Base-by-base conservation (phyloP, 192 early-diverging fungal genomes). In the Thamnidium elegans region DNA sequence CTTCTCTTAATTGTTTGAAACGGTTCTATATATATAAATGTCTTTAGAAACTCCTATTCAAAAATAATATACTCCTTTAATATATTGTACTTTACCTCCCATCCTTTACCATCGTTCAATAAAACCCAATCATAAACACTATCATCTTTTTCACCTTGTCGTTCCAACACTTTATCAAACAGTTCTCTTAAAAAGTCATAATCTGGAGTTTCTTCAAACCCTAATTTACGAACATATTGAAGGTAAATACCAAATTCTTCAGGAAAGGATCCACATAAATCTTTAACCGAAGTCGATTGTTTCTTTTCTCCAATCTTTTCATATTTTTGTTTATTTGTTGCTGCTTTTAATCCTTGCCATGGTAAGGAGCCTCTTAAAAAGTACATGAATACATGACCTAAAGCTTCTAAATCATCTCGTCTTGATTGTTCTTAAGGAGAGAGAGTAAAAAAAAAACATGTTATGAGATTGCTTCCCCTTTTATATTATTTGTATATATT, bases 51-150 rank as follows among this genome's bases (percentile, higher is more conserved):
- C 26, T 26, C 26, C 26, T 26, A 26, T 26, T 26, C 26, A 30
- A 11, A 21, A 32, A 17, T 31, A 20, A 19, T 11, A 46, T 60
- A 44, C 36, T 39, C 36, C 36, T 39, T 9, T 39, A 9, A 39
- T n/a, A 9, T 39, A 39, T 3, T 39, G 4, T 2, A 1, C 1
- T 47, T 47, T 62, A 73, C 70, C 36, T 83, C 75, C 72, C 75
- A 80, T 26, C 79, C 75, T 62, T 81, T 80, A 42, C 77, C 75
- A 52, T 73, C 70, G 63, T 83, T 83, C 6, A 83, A 60, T 23
- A 80, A 63, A 70, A 93, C 92, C 96, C 96, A 98, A 79, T 98
- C 96, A 66, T 92, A 98, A 44, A 95, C 79, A 13, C 89, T 88
- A 72, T 97, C 94, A 70, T 98, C 94, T 30, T 70, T 71, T 62